Evolutionary conservation across 495 filamentous ascomycete genomes (phyloP), one percentile per base, ranked within the genome.

Genomic region (Collariella sp.): DNA sequence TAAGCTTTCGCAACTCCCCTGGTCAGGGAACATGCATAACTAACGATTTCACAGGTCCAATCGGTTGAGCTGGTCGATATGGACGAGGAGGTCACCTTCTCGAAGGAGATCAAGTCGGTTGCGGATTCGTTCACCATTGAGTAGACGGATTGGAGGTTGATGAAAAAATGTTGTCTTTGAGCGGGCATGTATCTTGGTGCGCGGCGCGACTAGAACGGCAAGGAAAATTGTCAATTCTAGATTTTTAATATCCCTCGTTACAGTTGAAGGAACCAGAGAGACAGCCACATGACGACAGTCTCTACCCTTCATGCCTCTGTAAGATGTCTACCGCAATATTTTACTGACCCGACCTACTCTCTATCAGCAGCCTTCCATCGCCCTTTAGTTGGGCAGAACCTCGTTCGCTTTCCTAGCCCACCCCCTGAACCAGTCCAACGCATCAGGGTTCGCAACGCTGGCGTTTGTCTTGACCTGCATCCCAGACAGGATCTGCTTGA

Each of bases 401-500:
- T 57, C 65, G 6, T 68, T 29, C 35, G 61, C 61, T 36, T 35
- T 54, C 43, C 57, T 59, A 9, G 81, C 79, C 90, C 90, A 96
- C 50, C 74, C 67, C 51, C 80, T 77, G 68, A 91, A 96, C 86
- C 87, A 95, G 41, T 85, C 86, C 59, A 96, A 73, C 62, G 88
- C 90, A 57, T 80, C 83, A 1, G 83, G 80, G 67, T 96, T 95
- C 3, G 86, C 87, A 38, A 95, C 89, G 56, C 86, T 90, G 0
- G 90, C 87, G 31, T 84, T 85, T 11, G 88, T 89, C 72, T 87
- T 90, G 50, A 94, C 84, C 48, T 87, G 82, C 62, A 87, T 76
- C 7, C 90, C 90, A 33, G 85, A 91, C n/a, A 96, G 66, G 38
- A 96, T 95, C 73, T 94, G 89, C 72, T 95, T 95, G 23, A 95